Evolutionary conservation across 176 grass and related monocot genomes (phyloP).

Genomic region (Carex myosuroides): DNA sequence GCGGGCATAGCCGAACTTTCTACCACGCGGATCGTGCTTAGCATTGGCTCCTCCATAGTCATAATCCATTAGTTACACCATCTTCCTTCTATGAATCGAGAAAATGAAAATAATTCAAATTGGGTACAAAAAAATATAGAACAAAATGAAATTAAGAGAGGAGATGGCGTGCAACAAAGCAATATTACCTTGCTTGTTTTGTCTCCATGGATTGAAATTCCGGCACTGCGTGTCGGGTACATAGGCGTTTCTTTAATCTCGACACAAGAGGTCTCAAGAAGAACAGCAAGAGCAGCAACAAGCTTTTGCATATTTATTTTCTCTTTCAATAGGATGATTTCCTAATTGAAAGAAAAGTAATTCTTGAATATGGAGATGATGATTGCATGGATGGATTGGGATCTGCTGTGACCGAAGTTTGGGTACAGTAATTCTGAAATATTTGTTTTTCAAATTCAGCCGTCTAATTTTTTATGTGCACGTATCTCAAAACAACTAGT

Average conservation of each 20-base stretch:
- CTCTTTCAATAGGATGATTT: background rate
- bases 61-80: conserved; percentile 15
- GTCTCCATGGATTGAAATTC: background rate
- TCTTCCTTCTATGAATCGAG: conserved; percentile 7
- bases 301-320: background rate
- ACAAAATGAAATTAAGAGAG: background rate
- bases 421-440: too few species aligned
- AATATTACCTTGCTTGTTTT: background rate
- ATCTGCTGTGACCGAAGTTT: too few species aligned
- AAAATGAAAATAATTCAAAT: background rate
- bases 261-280: background rate
- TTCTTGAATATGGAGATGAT: too few species aligned
- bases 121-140: background rate
- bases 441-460: too few species aligned
- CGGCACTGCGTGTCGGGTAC: background rate
- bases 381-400: too few species aligned
- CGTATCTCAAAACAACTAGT: too few species aligned
- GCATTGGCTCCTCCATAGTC: conserved; percentile 14
- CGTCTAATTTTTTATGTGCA: too few species aligned
- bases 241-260: background rate
- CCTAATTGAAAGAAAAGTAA: too few species aligned
- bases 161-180: background rate
- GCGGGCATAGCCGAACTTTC: too few species aligned
- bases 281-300: background rate
- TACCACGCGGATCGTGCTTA: too few species aligned